phyloP scores from a whole-genome alignment of 2,329 filamentous ascomycete genomes.

The Colletotrichum godetiae region DNA sequence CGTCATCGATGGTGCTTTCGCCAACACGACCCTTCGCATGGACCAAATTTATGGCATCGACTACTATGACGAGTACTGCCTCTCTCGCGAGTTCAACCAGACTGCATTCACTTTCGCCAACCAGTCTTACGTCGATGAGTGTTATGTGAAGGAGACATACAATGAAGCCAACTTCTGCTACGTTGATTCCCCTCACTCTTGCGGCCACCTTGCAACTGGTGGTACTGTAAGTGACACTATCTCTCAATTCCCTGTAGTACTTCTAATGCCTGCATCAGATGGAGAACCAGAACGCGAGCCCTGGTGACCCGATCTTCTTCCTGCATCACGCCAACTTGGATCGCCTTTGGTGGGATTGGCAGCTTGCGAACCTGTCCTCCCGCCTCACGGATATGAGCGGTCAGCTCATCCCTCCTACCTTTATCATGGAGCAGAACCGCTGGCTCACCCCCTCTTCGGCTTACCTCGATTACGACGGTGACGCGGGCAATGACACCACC shows the following conservation, averaged over 20 bases:
- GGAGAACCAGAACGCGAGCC: conserved; percentile 27
- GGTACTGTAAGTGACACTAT: neutral
- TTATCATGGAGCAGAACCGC: conserved; percentile 21
- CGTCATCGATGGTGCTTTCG: conserved; percentile 40
- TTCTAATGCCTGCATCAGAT: neutral
- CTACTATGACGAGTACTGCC: conserved; percentile 26
- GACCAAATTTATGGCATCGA: conserved; percentile 25
- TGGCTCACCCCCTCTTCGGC: conserved; percentile 21
- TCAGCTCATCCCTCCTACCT: neutral
- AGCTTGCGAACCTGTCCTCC: conserved; percentile 27
- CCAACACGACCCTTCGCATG: conserved; percentile 30
- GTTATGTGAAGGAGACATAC: conserved; percentile 9
- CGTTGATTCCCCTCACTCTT: conserved; percentile 20
- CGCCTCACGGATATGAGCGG: conserved; percentile 20
- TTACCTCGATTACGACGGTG: conserved; percentile 32
- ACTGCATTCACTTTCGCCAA: conserved; percentile 14
- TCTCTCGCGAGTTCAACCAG: conserved; percentile 18
- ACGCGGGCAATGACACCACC: conserved; percentile 38
- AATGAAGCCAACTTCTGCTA: conserved; percentile 23
- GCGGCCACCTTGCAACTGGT: conserved; percentile 12
- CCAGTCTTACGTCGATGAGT: conserved; percentile 14
- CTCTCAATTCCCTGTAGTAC: neutral
- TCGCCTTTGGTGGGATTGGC: conserved; percentile 23
- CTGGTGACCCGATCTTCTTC: conserved; percentile 27
- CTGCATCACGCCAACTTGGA: conserved; percentile 23